Evolutionary conservation across 192 early-diverging fungal species (phyloP).

Genomic region (Anaeromyces robustus): DNA sequence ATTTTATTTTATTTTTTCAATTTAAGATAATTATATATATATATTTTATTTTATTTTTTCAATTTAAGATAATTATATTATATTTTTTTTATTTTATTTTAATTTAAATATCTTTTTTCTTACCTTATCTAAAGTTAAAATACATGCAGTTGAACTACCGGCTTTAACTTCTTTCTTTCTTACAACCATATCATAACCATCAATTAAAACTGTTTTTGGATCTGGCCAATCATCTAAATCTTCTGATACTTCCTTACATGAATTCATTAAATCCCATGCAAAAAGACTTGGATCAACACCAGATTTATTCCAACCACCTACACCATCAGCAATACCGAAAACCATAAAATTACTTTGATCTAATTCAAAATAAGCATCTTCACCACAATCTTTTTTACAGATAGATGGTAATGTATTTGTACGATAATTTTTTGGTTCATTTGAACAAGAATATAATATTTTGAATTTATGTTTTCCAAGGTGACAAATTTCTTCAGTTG

Average conservation of each 20-base stretch:
- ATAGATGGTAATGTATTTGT: too few species aligned
- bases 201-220: not conserved
- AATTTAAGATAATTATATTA: too few species aligned
- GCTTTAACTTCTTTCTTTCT: slow-evolving; percentile 2
- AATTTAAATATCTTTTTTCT: too few species aligned
- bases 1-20: too few species aligned
- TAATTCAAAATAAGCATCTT: slow-evolving; percentile 5
- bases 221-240: slow-evolving; percentile 1
- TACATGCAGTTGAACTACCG: slow-evolving; percentile 3
- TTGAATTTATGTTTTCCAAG: not conserved
- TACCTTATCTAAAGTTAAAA: slow-evolving; percentile 3
- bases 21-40: too few species aligned
- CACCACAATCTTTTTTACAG: slow-evolving; percentile 3
- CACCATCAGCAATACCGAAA: slow-evolving; percentile 5
- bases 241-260: slow-evolving; percentile 1
- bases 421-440: too few species aligned
- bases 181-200: slow-evolving; percentile 4
- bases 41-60: too few species aligned
- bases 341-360: not conserved
- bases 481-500: not conserved
- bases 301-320: slow-evolving; percentile 5
- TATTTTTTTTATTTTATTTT: too few species aligned
- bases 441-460: not conserved
- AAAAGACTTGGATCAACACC: slow-evolving; percentile 8
- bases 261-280: slow-evolving; percentile 10